Conservation (phyloP, 2,329 filamentous ascomycete species). For the Neonectria hederae region DNA sequence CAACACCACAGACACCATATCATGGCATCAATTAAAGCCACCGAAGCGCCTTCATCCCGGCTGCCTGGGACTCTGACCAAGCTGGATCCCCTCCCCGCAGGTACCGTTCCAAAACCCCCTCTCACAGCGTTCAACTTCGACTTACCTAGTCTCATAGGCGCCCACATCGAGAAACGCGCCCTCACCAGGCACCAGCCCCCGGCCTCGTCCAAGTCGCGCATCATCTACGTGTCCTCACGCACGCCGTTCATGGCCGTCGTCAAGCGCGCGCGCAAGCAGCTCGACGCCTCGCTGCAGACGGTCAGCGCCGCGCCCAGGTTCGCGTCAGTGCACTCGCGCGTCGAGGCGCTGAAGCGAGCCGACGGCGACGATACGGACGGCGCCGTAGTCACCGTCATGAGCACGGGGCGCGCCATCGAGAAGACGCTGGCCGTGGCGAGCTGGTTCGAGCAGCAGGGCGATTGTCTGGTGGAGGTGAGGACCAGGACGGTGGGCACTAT, state of each 20-base stretch:
- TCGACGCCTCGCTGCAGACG: slow-evolving; percentile 61
- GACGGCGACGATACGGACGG: slow-evolving; percentile 41
- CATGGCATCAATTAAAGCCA: slow-evolving; percentile 36
- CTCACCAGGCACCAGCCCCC: slow-evolving; percentile 53
- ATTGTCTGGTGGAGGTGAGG: slow-evolving; percentile 66
- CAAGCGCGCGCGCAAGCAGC: slow-evolving; percentile 70
- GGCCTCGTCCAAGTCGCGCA: slow-evolving; percentile 53
- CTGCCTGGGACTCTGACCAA: slow-evolving; percentile 44
- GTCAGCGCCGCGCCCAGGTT: slow-evolving; percentile 58
- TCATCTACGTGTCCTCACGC: slow-evolving; percentile 72
- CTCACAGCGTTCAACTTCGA: neutral
- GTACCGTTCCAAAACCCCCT: slow-evolving; percentile 26
- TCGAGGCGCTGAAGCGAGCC: slow-evolving; percentile 53
- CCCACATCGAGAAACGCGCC: slow-evolving; percentile 60
- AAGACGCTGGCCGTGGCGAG: slow-evolving; percentile 69
- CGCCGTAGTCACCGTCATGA: slow-evolving; percentile 65
- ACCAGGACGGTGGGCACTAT: slow-evolving; percentile 72
- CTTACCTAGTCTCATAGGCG: slow-evolving; percentile 48
- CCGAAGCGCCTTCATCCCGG: slow-evolving; percentile 24
- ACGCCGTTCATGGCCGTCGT: slow-evolving; percentile 75
- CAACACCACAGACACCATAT: slow-evolving; percentile 14
- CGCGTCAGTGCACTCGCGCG: slow-evolving; percentile 56
- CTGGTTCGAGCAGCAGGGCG: slow-evolving; percentile 70
- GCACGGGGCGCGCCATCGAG: slow-evolving; percentile 72
- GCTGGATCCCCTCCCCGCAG: slow-evolving; percentile 48